Percentiles rank a stretch among this genome's conserved stretches.
These are phyloP conservation scores for Sporothrix pseudoabietina DNA, from an alignment of 2,329 filamentous ascomycete species.

Conservation along the genomic window DNA sequence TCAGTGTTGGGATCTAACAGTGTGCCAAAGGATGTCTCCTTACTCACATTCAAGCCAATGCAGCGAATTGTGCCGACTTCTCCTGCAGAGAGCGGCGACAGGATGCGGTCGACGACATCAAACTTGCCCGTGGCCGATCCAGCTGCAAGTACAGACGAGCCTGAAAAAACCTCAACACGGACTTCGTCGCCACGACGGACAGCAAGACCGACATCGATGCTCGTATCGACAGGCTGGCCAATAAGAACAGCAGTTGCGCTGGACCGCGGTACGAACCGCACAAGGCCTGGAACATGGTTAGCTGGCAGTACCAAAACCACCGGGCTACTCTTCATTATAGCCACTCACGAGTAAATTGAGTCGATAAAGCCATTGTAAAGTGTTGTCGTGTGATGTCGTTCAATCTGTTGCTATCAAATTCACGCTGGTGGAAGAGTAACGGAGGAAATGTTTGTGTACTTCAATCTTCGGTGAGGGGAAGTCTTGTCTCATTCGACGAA, in stretches of 20 bases:
- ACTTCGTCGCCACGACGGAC: conserved; percentile 42
- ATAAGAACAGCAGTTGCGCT: conserved; percentile 54
- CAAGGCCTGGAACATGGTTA: conserved; percentile 50
- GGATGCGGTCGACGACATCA: conserved; percentile 26
- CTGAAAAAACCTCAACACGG: conserved; percentile 40
- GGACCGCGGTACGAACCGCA: conserved; percentile 58
- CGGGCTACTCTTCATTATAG: not conserved
- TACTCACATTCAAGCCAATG: conserved; percentile 54
- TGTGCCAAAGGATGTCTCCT: too few species aligned
- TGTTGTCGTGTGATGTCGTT: not conserved
- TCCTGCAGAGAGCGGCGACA: conserved; percentile 52
- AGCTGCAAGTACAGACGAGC: conserved; percentile 57
- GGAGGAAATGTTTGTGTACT: not conserved
- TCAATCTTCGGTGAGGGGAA: not conserved
- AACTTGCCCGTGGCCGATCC: too few species aligned
- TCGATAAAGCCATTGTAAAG: not conserved
- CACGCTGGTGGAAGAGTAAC: too few species aligned
- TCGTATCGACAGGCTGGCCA: conserved; percentile 56
- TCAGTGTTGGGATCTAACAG: too few species aligned
- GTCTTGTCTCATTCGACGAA: too few species aligned
- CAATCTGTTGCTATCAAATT: not conserved
- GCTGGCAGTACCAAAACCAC: too few species aligned
- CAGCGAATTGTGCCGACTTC: conserved; percentile 61
- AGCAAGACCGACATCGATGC: conserved; percentile 60
- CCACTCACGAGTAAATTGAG: not conserved